These are phyloP conservation scores for Botrytis aclada DNA, from an alignment of 2,329 filamentous ascomycete species.

Conservation along the genomic window DNA sequence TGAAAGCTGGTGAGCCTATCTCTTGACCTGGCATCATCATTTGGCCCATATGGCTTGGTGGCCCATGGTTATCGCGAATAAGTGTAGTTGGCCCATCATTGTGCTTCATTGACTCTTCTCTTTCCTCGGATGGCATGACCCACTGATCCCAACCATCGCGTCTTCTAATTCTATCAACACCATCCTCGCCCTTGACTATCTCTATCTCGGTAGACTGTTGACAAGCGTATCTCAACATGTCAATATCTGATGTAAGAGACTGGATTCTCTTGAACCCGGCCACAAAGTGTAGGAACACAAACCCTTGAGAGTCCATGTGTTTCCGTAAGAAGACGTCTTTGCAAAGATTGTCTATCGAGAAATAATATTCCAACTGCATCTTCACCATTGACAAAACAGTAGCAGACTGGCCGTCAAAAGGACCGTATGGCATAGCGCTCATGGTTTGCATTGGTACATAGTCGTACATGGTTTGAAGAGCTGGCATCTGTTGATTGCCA, in stretches of 20 bases:
- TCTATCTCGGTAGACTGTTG: conserved; percentile 71
- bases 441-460: conserved; percentile 55
- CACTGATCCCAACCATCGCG: conserved; percentile 77
- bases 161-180: conserved; percentile 72
- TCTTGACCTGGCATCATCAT: conserved; percentile 33
- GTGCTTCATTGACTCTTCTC: conserved; percentile 70
- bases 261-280: conserved; percentile 84
- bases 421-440: conserved; percentile 56
- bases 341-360: conserved; percentile 91
- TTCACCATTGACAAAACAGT: conserved; percentile 41
- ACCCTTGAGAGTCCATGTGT: conserved; percentile 94
- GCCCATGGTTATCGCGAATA: conserved; percentile 26
- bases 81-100: conserved; percentile 62
- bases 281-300: conserved; percentile 76
- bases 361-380: conserved; percentile 80
- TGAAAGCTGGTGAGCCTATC: conserved; percentile 33
- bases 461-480: conserved; percentile 53
- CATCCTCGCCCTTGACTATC: conserved; percentile 70
- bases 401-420: conserved; percentile 55
- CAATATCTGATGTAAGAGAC: conserved; percentile 66
- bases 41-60: conserved; percentile 28
- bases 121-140: conserved; percentile 67
- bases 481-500: conserved; percentile 40
- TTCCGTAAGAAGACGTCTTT: conserved; percentile 86
- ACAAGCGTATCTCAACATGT: conserved; percentile 72